phyloP scores from a whole-genome alignment of 2,329 filamentous ascomycete genomes.

The Calonectria pauciramosa region DNA sequence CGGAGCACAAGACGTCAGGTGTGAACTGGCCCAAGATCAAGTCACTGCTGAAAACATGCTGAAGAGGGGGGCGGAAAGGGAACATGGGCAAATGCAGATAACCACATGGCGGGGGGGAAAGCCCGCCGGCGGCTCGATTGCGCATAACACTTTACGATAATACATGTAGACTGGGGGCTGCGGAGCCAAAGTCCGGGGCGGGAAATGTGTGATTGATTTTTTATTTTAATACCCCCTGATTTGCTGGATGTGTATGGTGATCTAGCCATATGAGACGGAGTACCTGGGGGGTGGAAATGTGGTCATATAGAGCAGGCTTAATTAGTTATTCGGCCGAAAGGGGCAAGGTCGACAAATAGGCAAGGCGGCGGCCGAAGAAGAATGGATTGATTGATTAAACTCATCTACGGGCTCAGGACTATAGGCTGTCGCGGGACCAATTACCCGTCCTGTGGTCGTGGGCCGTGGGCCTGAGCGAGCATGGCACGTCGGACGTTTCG shows the following conservation, averaged over 20 bases:
- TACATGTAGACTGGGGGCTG: not conserved
- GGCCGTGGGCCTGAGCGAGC: conserved; percentile 4
- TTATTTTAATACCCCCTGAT: conserved; percentile 13
- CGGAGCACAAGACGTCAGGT: conserved; percentile 48
- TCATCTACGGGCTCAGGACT: not conserved
- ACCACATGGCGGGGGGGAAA: not conserved
- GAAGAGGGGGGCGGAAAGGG: not conserved
- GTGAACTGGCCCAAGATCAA: conserved; percentile 49
- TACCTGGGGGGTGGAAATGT: conserved; percentile 12
- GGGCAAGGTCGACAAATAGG: not conserved
- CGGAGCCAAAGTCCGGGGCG: conserved; percentile 12
- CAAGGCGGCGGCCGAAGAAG: not conserved
- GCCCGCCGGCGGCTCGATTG: not conserved
- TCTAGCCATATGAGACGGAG: conserved; percentile 8
- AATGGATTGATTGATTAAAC: not conserved
- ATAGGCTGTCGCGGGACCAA: conserved; percentile 3
- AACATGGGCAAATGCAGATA: not conserved
- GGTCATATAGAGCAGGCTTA: conserved; percentile 18
- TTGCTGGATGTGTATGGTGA: conserved; percentile 10
- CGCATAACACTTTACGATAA: not conserved
- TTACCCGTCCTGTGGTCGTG: not conserved
- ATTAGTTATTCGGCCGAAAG: conserved; percentile 15
- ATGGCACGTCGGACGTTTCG: not conserved
- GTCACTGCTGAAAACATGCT: conserved; percentile 43
- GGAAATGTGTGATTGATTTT: not conserved